phyloP scores from a whole-genome alignment of 345 rosid genomes.

The Moricandia moricandioides region DNA sequence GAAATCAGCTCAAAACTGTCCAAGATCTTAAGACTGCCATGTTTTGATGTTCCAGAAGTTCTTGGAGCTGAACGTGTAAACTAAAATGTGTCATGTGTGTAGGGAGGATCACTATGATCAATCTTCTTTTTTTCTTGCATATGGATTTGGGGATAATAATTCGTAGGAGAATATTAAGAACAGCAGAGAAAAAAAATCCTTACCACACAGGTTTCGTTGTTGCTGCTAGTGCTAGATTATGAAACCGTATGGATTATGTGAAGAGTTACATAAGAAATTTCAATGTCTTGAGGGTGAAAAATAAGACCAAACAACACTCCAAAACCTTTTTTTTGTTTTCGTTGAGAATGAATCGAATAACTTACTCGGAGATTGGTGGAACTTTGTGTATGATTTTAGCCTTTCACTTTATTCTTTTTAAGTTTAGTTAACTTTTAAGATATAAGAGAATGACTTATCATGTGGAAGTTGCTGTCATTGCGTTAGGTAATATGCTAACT shows the following conservation, averaged over 20 bases:
- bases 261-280: background rate
- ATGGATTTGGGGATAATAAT: slow-evolving; percentile 19
- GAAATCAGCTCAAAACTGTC: background rate
- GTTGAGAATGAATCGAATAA: slow-evolving; percentile 16
- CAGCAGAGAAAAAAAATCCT: slow-evolving; percentile 1
- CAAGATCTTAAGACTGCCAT: slow-evolving; percentile 17
- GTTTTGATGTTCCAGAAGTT: slow-evolving; percentile 20
- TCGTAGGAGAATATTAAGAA: slow-evolving; percentile 3
- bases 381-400: slow-evolving; percentile 13
- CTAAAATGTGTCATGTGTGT: slow-evolving; percentile 12
- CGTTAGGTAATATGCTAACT: slow-evolving; percentile 19
- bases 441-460: slow-evolving; percentile 21
- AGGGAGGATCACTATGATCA: background rate
- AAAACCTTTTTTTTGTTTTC: slow-evolving; percentile 20
- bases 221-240: slow-evolving; percentile 3
- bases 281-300: slow-evolving; percentile 9
- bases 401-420: background rate
- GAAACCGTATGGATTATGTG: background rate
- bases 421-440: background rate
- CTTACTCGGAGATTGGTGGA: slow-evolving; percentile 1
- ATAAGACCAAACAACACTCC: slow-evolving; percentile 10
- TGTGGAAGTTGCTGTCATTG: slow-evolving; percentile 36
- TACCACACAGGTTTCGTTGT: slow-evolving; percentile 8
- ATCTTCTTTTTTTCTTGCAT: background rate
- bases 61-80: slow-evolving; percentile 2